A percentile compares a stretch with the other conserved stretches of the same genome.
Evolutionary conservation across 305 asterid genomes (phyloP).

Genomic region (Solanum hybrid): DNA sequence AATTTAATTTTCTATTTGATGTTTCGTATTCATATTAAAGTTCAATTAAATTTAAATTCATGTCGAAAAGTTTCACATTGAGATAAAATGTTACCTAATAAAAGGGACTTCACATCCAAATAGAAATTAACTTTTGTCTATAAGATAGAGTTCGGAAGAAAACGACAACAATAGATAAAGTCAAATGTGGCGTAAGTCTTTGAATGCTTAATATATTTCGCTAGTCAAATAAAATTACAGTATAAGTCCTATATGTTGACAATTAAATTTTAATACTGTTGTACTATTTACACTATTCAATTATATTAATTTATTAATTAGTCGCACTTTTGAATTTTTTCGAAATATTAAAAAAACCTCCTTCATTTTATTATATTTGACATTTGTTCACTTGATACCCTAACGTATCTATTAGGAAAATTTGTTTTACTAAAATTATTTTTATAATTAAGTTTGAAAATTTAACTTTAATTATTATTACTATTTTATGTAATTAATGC

Average conservation of each 20-base stretch:
- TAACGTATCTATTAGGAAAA: neutral
- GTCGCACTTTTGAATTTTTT: neutral
- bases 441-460: neutral
- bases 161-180: neutral
- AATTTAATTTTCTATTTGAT: fast-evolving
- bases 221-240: neutral
- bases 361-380: no score
- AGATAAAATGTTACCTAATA: no score
- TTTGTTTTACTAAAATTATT: neutral
- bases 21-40: fast-evolving
- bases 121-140: no score
- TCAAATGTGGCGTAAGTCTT: neutral
- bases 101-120: no score
- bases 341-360: no score
- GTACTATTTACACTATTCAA: neutral
- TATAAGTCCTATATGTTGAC: neutral
- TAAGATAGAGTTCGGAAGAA: neutral
- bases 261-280: neutral
- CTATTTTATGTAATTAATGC: no score
- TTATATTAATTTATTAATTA: no score
- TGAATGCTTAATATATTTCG: neutral
- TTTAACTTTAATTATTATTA: no score
- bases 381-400: neutral
- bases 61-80: fast-evolving
- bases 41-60: fast-evolving